These are phyloP conservation scores for Tetrahymena thermophila DNA, from an alignment of 73 alveolate species.

Conservation along the genomic window DNA sequence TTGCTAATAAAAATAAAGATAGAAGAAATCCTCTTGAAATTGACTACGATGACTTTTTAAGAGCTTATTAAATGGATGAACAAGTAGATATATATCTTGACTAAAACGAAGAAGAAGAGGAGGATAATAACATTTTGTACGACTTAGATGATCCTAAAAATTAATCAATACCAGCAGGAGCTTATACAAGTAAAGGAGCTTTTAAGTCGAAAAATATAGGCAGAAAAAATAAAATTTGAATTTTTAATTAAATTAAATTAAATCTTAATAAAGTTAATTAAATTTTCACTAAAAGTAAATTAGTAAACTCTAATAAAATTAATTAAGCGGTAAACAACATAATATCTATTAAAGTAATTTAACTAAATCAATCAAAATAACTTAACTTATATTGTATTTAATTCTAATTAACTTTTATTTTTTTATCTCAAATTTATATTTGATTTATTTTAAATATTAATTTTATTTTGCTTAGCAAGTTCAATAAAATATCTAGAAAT, in stretches of 20 bases:
- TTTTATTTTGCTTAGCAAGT: too few relatives aligned
- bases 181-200: constrained; percentile 29
- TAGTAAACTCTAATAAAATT: too few relatives aligned
- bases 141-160: constrained; percentile 21
- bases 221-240: constrained; percentile 12
- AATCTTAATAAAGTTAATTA: background rate
- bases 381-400: too few relatives aligned
- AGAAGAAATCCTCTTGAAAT: background rate
- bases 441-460: too few relatives aligned
- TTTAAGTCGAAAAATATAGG: constrained; percentile 18
- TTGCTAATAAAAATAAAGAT: background rate
- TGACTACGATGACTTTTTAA: background rate
- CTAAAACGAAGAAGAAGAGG: constrained; percentile 41
- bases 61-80: constrained; percentile 15
- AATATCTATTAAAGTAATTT: too few relatives aligned
- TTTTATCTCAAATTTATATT: too few relatives aligned
- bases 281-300: too few relatives aligned
- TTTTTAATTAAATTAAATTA: background rate
- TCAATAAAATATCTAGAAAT: too few relatives aligned
- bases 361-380: too few relatives aligned
- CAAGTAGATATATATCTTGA: constrained; percentile 1
- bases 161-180: constrained; percentile 16
- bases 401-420: too few relatives aligned
- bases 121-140: constrained; percentile 9
- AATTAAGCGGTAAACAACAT: too few relatives aligned